Conservation (phyloP, 352 stramenopile species). For the Labyrinthula sp. region DNA sequence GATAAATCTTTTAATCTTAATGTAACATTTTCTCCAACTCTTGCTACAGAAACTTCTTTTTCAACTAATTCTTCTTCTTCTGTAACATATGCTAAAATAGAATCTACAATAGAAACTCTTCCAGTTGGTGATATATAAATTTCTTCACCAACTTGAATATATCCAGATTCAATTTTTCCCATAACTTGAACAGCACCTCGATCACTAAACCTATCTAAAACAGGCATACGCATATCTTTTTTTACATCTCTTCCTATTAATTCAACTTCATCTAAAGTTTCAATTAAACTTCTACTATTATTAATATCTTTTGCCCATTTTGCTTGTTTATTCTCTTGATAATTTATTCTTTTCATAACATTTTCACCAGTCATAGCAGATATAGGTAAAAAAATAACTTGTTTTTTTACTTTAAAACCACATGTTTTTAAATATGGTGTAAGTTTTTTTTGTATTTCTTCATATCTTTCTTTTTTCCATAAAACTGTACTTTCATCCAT, state of each 20-base stretch:
- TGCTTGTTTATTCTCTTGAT: no score
- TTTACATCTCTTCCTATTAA: conserved; percentile 64
- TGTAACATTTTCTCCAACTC: conserved; percentile 89
- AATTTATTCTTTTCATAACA: conserved; percentile 75
- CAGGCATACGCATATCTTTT: conserved; percentile 69
- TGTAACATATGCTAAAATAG: conserved; percentile 37
- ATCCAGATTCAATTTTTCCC: conserved; percentile 89
- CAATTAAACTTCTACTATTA: conserved; percentile 72
- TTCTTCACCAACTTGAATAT: conserved; percentile 62
- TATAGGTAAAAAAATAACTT: conserved; percentile 91
- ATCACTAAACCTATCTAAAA: conserved; percentile 91
- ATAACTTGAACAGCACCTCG: conserved; percentile 83
- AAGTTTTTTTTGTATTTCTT: conserved; percentile 78
- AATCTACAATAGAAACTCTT: conserved; percentile 42
- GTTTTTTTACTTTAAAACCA: conserved; percentile 88
- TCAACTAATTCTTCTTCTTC: conserved; percentile 81
- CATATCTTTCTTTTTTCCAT: conserved; percentile 67
- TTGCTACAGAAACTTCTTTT: conserved; percentile 66
- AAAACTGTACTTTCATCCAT: conserved; percentile 90
- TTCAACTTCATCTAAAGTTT: conserved; percentile 68
- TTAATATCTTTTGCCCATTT: conserved; percentile 56
- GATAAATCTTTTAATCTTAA: conserved; percentile 68
- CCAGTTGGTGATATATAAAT: conserved; percentile 46
- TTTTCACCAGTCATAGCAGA: conserved; percentile 82
- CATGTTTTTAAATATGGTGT: conserved; percentile 75